Evolutionary conservation across 2,329 filamentous ascomycete genomes (phyloP), one percentile per base, ranked within the genome.

Genomic region (Trichophyton verrucosum): DNA sequence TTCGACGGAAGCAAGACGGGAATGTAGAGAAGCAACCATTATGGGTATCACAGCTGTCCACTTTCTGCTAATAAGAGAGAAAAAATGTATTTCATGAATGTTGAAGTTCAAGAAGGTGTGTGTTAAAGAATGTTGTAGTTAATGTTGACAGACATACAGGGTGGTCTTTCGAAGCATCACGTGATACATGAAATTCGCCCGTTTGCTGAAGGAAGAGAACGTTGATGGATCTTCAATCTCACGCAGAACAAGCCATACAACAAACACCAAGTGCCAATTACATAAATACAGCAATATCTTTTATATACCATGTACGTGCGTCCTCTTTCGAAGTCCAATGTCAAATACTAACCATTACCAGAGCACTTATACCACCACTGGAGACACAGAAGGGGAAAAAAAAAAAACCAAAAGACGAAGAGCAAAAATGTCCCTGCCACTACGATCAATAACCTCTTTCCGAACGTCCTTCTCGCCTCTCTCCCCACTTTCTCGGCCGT

Each of bases 401-500:
- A 13, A 38, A 38, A 4, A 38, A 6, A 30, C 27, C 27, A 30
- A 13, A 11, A 38, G 33, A 38, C 33, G 33, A 51, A 51, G 4
- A 9, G 53, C 55, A 61, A 70, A 61, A 63, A 74, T 72, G 73
- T 63, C 73, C 51, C 70, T 75, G 64, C 73, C 74, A 51, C 67
- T 74, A 62, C 68, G 72, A 72, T 70, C 68, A 49, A 76, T 78
- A 65, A 92, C 91, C 73, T 84, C 90, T 73, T 85, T 97, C 69
- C 85, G 82, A 69, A 87, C 90, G 66, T 85, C 84, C 73, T 96
- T 97, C 84, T 96, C 95, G 76, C 92, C 94, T 44, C 97, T 97
- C 82, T 87, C 85, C 30, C 76, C 82, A 24, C 81, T 82, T 72
- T 86, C 89, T 64, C 91, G 90, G 71, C 87, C 91, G 24, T 91